Percentiles rank a stretch among this genome's conserved stretches.
Conservation (phyloP, 192 early-diverging fungal species). For the Umbelopsis isabellina region DNA sequence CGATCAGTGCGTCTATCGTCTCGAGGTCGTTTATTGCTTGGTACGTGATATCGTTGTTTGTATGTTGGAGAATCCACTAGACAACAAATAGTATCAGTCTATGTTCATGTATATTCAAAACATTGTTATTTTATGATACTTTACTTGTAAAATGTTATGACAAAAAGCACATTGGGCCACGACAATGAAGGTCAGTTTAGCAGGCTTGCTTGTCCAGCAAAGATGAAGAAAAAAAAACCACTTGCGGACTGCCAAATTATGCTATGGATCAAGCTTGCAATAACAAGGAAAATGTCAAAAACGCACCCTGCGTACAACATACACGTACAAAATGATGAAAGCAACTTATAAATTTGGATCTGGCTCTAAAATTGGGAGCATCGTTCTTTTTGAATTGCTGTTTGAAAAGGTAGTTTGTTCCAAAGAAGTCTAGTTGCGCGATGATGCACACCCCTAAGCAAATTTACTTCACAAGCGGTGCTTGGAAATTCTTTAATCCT, state of each 20-base stretch:
- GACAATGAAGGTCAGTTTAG: not conserved
- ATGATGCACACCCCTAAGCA: no score
- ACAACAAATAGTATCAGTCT: not conserved
- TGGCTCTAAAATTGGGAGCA: no score
- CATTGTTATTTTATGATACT: not conserved
- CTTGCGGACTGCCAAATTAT: not conserved
- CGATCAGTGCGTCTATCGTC: slow-evolving; percentile 9
- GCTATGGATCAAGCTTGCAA: not conserved
- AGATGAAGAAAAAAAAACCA: not conserved
- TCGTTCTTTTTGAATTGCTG: no score
- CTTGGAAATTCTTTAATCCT: no score
- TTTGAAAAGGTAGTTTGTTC: no score
- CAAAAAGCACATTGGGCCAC: not conserved
- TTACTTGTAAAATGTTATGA: not conserved
- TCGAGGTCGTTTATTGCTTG: not conserved
- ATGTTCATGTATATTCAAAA: not conserved
- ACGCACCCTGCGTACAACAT: no score
- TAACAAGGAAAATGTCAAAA: not conserved
- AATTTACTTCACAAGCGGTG: no score
- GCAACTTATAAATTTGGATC: no score
- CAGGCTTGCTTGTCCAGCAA: not conserved
- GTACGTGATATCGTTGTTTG: slow-evolving; percentile 6
- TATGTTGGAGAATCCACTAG: slow-evolving; percentile 4
- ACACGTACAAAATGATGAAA: no score
- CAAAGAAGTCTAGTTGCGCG: no score